These are phyloP conservation scores for Amanita rimosa DNA, from an alignment of 768 basidiomycete species.

Conservation along the genomic window DNA sequence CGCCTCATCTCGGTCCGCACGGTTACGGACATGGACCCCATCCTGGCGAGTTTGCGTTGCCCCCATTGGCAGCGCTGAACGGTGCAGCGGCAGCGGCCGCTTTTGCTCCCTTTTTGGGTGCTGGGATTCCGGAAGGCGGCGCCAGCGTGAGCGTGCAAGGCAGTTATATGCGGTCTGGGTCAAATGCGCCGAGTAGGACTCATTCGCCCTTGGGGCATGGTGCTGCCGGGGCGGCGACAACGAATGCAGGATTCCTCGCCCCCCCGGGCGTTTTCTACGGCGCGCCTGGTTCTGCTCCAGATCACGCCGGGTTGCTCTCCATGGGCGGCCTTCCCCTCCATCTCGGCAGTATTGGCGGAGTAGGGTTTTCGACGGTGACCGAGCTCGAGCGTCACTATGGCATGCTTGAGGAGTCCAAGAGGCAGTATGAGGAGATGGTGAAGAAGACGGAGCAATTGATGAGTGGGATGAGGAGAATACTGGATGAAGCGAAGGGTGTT, in stretches of 20 bases:
- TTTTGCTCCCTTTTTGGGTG: constrained; percentile 17
- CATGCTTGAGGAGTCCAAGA: constrained; percentile 52
- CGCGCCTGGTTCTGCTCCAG: background rate
- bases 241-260: constrained; percentile 26
- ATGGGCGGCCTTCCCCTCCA: constrained; percentile 27
- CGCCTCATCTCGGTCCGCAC: constrained; percentile 6
- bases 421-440: constrained; percentile 61
- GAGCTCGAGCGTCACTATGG: constrained; percentile 69
- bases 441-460: constrained; percentile 67
- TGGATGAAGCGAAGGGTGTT: constrained; percentile 60
- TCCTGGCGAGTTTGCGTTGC: constrained; percentile 46
- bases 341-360: constrained; percentile 13
- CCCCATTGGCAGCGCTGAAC: constrained; percentile 38
- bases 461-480: constrained; percentile 55
- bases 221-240: constrained; percentile 13
- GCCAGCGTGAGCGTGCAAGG: constrained; percentile 22
- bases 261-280: constrained; percentile 21
- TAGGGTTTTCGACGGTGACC: constrained; percentile 30
- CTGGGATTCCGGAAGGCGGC: constrained; percentile 6
- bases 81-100: constrained; percentile 13
- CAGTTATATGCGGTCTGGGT: constrained; percentile 55
- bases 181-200: constrained; percentile 58
- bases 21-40: background rate
- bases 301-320: constrained; percentile 15
- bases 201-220: constrained; percentile 58